A percentile compares a stretch with the other conserved stretches of the same genome.
phyloP scores from a whole-genome alignment of 345 rosid species.

The Erucastrum elatum region DNA sequence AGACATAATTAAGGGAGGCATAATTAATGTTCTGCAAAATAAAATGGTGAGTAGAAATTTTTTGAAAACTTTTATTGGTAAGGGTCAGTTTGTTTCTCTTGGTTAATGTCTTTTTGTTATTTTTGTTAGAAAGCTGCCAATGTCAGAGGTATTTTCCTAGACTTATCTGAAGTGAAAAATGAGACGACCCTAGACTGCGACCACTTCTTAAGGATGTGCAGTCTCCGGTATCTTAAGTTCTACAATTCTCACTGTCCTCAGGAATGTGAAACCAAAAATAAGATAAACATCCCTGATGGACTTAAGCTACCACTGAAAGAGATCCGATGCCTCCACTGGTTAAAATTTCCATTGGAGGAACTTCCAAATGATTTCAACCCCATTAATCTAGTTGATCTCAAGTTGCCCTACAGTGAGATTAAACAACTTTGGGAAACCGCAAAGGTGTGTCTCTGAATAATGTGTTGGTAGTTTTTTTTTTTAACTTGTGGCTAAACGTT shows the following conservation, averaged over 20 bases:
- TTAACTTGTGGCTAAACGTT: too few species aligned
- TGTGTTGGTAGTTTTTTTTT: too few species aligned
- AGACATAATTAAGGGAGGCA: background rate
- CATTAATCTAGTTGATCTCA: conserved; percentile 16
- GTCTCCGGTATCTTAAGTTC: background rate
- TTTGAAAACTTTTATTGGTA: too few species aligned
- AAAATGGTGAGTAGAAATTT: too few species aligned
- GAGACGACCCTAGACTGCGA: too few species aligned
- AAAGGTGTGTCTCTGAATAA: conserved; percentile 11
- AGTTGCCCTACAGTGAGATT: conserved; percentile 12
- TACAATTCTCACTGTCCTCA: background rate
- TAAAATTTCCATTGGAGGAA: background rate
- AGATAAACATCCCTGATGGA: background rate
- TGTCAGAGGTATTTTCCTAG: background rate
- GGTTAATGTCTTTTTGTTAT: too few species aligned
- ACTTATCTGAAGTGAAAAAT: background rate
- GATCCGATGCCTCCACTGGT: background rate
- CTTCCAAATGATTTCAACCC: conserved; percentile 24
- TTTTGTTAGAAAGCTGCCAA: too few species aligned
- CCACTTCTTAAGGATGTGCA: too few species aligned
- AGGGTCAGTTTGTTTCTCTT: too few species aligned
- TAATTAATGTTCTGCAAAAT: too few species aligned
- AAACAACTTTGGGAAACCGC: conserved; percentile 28
- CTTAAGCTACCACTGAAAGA: background rate
- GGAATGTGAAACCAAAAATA: background rate